A percentile compares a stretch with the other conserved stretches of the same genome.
These are phyloP conservation scores for Pseudomicrostroma phylloplanum DNA, from an alignment of 1,284 basidiomycete genomes.

Conservation along the genomic window DNA sequence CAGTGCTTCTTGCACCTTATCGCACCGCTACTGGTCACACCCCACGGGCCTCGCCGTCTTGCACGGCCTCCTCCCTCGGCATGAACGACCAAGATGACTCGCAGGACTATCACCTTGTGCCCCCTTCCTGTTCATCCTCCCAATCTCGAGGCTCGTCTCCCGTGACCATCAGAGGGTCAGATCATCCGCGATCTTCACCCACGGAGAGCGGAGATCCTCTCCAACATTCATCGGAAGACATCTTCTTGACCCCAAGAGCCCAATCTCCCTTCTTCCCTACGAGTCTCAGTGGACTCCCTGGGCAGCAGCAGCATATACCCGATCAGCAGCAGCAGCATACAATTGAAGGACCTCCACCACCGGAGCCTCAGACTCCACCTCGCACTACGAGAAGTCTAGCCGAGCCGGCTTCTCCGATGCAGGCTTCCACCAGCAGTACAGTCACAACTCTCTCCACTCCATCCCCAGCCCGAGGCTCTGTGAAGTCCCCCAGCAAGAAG, in stretches of 20 bases:
- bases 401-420: not conserved
- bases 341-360: not conserved
- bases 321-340: too few relatives aligned
- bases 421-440: not conserved
- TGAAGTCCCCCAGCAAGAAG: too few relatives aligned
- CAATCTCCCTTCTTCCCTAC: constrained; percentile 4
- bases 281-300: not conserved
- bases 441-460: not conserved
- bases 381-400: not conserved
- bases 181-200: not conserved
- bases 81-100: not conserved
- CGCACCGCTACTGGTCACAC: too few relatives aligned
- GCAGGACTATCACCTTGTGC: not conserved
- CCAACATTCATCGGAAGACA: not conserved
- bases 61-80: not conserved
- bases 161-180: not conserved
- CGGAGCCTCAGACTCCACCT: not conserved
- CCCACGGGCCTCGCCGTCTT: not conserved
- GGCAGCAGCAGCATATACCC: too few relatives aligned
- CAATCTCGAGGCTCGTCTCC: not conserved
- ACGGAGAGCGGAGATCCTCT: too few relatives aligned
- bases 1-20: too few relatives aligned
- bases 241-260: constrained; percentile 2
- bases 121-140: not conserved
- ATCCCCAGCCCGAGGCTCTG: too few relatives aligned